phyloP scores from a whole-genome alignment of 345 rosid genomes.

The Salix brachista region DNA sequence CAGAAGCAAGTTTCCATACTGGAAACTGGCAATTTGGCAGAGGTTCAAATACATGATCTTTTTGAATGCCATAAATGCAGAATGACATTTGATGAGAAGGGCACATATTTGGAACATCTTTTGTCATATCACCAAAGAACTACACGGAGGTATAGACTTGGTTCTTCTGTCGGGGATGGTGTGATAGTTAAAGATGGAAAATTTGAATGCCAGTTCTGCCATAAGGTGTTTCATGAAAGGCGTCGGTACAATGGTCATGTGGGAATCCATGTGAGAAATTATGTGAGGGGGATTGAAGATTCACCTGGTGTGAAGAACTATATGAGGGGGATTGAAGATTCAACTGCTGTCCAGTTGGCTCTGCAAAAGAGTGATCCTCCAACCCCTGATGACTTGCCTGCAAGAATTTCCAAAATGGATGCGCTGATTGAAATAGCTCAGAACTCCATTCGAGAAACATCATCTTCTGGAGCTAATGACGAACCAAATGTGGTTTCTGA shows the following conservation, averaged over 20 bases:
- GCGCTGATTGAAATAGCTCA: constrained; percentile 84
- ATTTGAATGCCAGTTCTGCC: constrained; percentile 79
- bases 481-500: constrained; percentile 26
- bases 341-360: constrained; percentile 19
- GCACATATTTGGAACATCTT: constrained; percentile 62
- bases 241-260: constrained; percentile 68
- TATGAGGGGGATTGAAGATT: constrained; percentile 56
- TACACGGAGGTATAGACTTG: constrained; percentile 59
- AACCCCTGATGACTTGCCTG: constrained; percentile 34
- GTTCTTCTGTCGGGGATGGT: constrained; percentile 75
- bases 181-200: constrained; percentile 70
- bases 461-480: constrained; percentile 25
- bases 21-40: constrained; percentile 50
- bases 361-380: constrained; percentile 34
- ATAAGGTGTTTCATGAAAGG: constrained; percentile 68
- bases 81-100: constrained; percentile 59
- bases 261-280: constrained; percentile 68
- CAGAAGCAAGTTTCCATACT: constrained; percentile 31
- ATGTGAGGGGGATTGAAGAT: constrained; percentile 59
- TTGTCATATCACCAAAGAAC: constrained; percentile 62
- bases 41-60: constrained; percentile 52
- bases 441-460: constrained; percentile 54
- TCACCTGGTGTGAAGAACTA: constrained; percentile 58
- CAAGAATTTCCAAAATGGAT: constrained; percentile 70
- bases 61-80: constrained; percentile 72